Evolutionary conservation across 202 grass and related monocot species (phyloP).

Genomic region (Hordeum pubiflorum): DNA sequence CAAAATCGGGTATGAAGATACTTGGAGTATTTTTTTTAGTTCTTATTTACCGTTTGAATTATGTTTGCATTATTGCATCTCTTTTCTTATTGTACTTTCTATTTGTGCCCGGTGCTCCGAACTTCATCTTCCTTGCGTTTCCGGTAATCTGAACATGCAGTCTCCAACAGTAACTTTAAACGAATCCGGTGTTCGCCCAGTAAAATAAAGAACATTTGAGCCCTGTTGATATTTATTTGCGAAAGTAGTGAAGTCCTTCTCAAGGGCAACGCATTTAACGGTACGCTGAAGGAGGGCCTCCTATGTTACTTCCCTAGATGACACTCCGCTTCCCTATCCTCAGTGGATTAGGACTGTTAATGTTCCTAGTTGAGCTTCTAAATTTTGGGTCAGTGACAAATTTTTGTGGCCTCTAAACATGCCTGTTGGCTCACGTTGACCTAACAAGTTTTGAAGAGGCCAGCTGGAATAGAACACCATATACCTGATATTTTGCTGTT

Average conservation of each 20-base stretch:
- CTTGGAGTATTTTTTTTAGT: conserved; percentile 6
- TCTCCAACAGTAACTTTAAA: neutral
- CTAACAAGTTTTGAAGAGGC: neutral
- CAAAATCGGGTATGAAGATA: conserved; percentile 34
- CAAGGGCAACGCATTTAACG: neutral
- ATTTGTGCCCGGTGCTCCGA: neutral
- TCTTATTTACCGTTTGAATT: neutral
- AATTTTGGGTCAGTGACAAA: neutral
- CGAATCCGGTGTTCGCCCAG: neutral
- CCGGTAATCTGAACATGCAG: neutral
- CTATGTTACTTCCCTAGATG: neutral
- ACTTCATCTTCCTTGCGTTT: neutral
- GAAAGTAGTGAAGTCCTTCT: neutral
- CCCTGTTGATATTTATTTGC: neutral
- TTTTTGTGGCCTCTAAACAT: neutral
- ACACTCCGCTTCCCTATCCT: too few species aligned
- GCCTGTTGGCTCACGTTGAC: neutral
- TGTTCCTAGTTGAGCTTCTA: neutral
- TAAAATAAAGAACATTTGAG: neutral
- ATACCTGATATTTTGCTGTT: neutral
- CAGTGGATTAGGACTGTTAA: neutral
- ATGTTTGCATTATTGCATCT: neutral
- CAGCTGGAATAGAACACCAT: neutral
- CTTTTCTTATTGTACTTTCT: neutral
- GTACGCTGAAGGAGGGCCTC: neutral